Evolutionary conservation across 345 rosid genomes (phyloP).

Genomic region (Gynandropsis gynandra): DNA sequence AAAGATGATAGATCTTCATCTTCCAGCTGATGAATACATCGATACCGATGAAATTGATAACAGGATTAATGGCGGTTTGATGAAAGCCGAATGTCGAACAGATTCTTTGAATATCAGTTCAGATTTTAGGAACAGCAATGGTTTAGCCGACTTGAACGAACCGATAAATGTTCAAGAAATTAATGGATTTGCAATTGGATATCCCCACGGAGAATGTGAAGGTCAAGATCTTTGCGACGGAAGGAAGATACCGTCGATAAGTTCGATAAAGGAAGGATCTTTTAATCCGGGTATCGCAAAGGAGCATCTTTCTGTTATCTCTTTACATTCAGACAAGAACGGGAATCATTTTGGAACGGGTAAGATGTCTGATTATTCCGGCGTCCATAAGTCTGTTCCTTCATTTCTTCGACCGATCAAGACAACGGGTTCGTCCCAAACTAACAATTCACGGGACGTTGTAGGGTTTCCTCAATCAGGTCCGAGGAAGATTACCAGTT

Average conservation of each 20-base stretch:
- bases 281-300: too few relatives aligned
- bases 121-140: conserved; percentile 23
- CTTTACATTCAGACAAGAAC: conserved; percentile 30
- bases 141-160: conserved; percentile 46
- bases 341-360: conserved; percentile 21
- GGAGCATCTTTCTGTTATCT: conserved; percentile 24
- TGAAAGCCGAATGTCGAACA: conserved; percentile 21
- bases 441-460: conserved; percentile 37
- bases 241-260: conserved; percentile 26
- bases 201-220: conserved; percentile 29
- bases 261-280: conserved; percentile 24
- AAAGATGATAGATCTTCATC: conserved; percentile 54
- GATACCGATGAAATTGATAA: conserved; percentile 36
- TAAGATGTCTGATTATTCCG: conserved; percentile 23
- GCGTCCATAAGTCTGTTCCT: conserved; percentile 16
- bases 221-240: conserved; percentile 28
- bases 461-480: conserved; percentile 36
- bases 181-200: conserved; percentile 25
- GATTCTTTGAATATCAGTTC: conserved; percentile 28
- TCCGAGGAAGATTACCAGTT: neutral
- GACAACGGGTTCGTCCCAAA: conserved; percentile 15
- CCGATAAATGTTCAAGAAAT: conserved; percentile 39
- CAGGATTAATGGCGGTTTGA: conserved; percentile 31
- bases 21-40: conserved; percentile 47
- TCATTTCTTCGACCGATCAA: conserved; percentile 23